phyloP scores from a whole-genome alignment of 176 grass and related monocot genomes.

The Ananas comosus region DNA sequence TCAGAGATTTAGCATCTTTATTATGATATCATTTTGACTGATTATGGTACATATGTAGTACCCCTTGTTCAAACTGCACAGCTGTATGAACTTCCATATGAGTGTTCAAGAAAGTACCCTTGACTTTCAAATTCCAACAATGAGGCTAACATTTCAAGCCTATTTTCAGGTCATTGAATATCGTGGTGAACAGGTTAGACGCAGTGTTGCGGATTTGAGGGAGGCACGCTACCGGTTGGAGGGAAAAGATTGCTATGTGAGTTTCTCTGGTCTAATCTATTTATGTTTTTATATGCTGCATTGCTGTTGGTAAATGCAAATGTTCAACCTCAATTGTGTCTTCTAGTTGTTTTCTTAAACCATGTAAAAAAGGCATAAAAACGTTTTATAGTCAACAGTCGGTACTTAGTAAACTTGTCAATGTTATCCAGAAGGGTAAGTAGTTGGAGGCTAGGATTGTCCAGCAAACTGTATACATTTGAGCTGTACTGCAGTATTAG shows the following conservation, averaged over 20 bases:
- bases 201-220: slow-evolving; percentile 85
- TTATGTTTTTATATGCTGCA: neutral
- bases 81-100: slow-evolving; percentile 11
- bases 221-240: slow-evolving; percentile 63
- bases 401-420: no score
- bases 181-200: slow-evolving; percentile 84
- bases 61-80: neutral
- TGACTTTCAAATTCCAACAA: neutral
- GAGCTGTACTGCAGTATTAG: no score
- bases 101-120: slow-evolving; percentile 16
- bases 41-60: no score
- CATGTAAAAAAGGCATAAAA: neutral
- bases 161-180: slow-evolving; percentile 78
- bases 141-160: neutral
- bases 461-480: no score
- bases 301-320: slow-evolving; percentile 1
- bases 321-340: neutral
- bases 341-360: neutral
- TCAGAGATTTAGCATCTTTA: neutral
- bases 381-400: no score
- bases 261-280: slow-evolving; percentile 23
- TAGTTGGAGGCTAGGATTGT: no score
- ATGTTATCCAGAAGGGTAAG: no score
- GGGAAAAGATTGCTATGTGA: slow-evolving; percentile 99
- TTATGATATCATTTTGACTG: neutral